Conservation (phyloP, 352 stramenopile species). For the Albugo candida region DNA sequence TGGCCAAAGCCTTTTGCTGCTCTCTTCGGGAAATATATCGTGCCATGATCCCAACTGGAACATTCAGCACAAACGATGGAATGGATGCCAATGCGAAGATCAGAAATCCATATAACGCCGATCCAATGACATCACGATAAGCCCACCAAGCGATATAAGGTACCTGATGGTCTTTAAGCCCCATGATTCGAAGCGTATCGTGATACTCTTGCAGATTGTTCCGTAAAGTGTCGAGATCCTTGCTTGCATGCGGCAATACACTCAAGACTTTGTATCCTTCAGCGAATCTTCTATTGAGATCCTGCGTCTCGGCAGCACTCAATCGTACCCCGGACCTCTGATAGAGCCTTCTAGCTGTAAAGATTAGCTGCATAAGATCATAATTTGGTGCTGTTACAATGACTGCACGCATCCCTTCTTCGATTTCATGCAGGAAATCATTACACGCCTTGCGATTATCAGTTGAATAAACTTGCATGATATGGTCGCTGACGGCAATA, state of each 20-base stretch:
- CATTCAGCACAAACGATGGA: constrained; percentile 81
- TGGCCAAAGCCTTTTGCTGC: constrained; percentile 65
- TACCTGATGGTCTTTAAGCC: constrained; percentile 82
- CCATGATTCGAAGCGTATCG: constrained; percentile 68
- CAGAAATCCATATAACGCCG: constrained; percentile 57
- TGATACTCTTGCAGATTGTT: constrained; percentile 74
- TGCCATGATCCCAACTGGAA: constrained; percentile 73
- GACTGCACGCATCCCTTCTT: constrained; percentile 78
- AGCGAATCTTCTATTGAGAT: constrained; percentile 82
- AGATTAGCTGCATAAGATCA: constrained; percentile 88
- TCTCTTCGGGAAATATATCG: constrained; percentile 51
- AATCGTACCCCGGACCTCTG: constrained; percentile 73
- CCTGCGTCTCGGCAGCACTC: constrained; percentile 79
- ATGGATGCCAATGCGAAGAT: constrained; percentile 82
- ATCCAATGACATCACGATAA: constrained; percentile 79
- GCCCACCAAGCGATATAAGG: constrained; percentile 75
- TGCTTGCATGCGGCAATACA: constrained; percentile 28
- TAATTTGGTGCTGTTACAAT: constrained; percentile 97
- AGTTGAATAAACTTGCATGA: constrained; percentile 77
- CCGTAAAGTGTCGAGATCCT: constrained; percentile 39
- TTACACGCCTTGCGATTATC: constrained; percentile 74
- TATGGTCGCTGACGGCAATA: constrained; percentile 62
- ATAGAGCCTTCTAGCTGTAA: constrained; percentile 90
- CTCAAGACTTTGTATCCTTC: constrained; percentile 78
- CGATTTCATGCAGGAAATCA: constrained; percentile 58